Percentiles rank a stretch among this genome's conserved stretches.
Conservation (phyloP, 2,329 filamentous ascomycete species). For the Epichloe bromicola region DNA sequence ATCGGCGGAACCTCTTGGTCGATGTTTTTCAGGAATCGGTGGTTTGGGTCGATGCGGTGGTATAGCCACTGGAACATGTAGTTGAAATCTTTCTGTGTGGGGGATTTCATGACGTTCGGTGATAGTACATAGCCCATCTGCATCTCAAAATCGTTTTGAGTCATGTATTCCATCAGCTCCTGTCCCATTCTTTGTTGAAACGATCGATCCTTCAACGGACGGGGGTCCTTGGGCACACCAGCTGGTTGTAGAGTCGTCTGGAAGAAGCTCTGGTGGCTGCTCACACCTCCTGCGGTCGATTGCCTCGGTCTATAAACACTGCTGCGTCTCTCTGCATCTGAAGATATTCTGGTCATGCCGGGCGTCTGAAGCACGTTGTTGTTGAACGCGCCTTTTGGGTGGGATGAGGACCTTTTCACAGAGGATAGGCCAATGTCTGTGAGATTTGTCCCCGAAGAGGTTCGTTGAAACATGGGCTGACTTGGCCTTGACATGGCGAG, state of each 20-base stretch:
- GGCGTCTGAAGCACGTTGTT: slow-evolving; percentile 29
- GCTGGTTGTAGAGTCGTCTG: slow-evolving; percentile 71
- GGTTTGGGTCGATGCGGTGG: slow-evolving; percentile 85
- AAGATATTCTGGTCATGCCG: slow-evolving; percentile 37
- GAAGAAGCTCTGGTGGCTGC: slow-evolving; percentile 80
- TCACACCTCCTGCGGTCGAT: slow-evolving; percentile 53
- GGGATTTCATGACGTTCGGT: slow-evolving; percentile 80
- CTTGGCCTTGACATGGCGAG: slow-evolving; percentile 72
- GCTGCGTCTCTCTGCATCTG: slow-evolving; percentile 54
- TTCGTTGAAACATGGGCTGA: slow-evolving; percentile 76
- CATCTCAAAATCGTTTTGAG: slow-evolving; percentile 90
- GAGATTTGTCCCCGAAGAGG: slow-evolving; percentile 70
- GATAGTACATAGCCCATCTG: slow-evolving; percentile 94
- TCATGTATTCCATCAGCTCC: slow-evolving; percentile 82
- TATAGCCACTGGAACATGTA: slow-evolving; percentile 98
- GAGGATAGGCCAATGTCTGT: slow-evolving; percentile 71
- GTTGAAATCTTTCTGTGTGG: slow-evolving; percentile 97
- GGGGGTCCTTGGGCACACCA: slow-evolving; percentile 78
- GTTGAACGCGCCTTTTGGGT: slow-evolving; percentile 46
- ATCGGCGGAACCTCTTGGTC: slow-evolving; percentile 90
- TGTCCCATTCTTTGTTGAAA: slow-evolving; percentile 76
- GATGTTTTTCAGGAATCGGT: slow-evolving; percentile 87
- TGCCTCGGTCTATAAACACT: slow-evolving; percentile 66
- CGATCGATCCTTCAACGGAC: slow-evolving; percentile 67
- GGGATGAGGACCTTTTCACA: slow-evolving; percentile 70